Conservation (phyloP, 129 eudicot genomes). For the Saposhnikovia divaricata region DNA sequence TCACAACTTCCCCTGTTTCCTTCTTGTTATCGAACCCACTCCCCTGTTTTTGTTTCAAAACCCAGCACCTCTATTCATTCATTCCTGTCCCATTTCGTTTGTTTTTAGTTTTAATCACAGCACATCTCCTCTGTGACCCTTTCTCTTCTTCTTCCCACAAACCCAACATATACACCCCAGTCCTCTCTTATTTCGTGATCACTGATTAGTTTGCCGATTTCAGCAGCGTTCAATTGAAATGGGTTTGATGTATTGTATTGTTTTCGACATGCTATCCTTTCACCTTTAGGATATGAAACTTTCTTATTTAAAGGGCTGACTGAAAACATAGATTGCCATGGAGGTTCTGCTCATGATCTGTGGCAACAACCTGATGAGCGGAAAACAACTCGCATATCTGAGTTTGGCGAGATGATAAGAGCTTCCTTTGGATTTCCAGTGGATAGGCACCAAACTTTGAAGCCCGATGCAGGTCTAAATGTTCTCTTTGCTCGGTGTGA, state of each 20-base stretch:
- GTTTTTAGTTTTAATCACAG: too few relatives aligned
- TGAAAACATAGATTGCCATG: slow-evolving; percentile 58
- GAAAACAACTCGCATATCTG: slow-evolving; percentile 75
- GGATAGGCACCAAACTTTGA: slow-evolving; percentile 31
- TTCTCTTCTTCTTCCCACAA: too few relatives aligned
- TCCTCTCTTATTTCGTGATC: too few relatives aligned
- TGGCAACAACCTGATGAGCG: slow-evolving; percentile 65
- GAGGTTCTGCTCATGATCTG: slow-evolving; percentile 65
- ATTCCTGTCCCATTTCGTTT: too few relatives aligned
- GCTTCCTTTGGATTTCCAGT: slow-evolving; percentile 75
- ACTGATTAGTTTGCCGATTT: too few relatives aligned
- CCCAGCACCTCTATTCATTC: too few relatives aligned
- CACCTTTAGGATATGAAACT: slow-evolving; percentile 91
- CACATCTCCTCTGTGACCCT: too few relatives aligned
- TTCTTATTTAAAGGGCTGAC: slow-evolving; percentile 69
- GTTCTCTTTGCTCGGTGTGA: slow-evolving; percentile 86
- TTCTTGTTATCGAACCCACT: too few relatives aligned
- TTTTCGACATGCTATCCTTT: slow-evolving; percentile 81
- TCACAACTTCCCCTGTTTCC: too few relatives aligned
- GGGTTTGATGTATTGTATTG: slow-evolving; percentile 65
- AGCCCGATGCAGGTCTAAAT: slow-evolving; percentile 38
- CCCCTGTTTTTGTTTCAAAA: too few relatives aligned
- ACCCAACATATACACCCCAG: too few relatives aligned
- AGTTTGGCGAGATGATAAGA: slow-evolving; percentile 93
- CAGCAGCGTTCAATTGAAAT: too few relatives aligned